Percentiles rank a stretch among this genome's conserved stretches.
Evolutionary conservation across 1,284 basidiomycete genomes (phyloP).

Genomic region (Vanrija sp.): DNA sequence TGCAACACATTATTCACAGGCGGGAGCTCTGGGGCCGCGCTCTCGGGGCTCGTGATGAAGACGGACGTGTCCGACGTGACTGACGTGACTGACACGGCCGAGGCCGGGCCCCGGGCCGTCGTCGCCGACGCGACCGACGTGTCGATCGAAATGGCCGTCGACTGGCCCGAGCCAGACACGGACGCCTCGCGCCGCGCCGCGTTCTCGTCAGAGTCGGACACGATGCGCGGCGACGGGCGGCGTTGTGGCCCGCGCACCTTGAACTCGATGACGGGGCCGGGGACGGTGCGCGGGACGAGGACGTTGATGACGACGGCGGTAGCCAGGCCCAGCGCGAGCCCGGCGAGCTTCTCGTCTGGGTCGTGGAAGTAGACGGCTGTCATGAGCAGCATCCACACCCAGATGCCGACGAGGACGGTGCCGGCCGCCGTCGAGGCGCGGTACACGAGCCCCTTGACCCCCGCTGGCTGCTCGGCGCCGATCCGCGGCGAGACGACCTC

Average conservation of each 20-base stretch:
- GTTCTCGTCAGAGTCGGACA: neutral
- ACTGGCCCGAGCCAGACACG: neutral
- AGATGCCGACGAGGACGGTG: constrained; percentile 58
- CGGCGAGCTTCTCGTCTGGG: constrained; percentile 78
- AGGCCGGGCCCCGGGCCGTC: too few species aligned
- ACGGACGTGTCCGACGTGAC: too few species aligned
- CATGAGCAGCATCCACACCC: constrained; percentile 70
- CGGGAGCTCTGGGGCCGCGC: too few species aligned
- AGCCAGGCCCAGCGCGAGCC: constrained; percentile 52
- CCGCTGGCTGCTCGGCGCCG: neutral
- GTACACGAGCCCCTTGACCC: constrained; percentile 10
- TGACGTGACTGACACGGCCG: too few species aligned
- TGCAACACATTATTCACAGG: too few species aligned
- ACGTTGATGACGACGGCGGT: constrained; percentile 20
- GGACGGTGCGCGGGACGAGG: constrained; percentile 13
- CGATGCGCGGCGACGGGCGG: neutral
- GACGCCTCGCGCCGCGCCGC: neutral
- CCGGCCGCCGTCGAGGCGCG: constrained; percentile 13
- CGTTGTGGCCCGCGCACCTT: constrained; percentile 14
- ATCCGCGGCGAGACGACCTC: neutral
- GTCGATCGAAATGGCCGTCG: too few species aligned
- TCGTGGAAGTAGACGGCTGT: constrained; percentile 90
- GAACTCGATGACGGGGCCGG: constrained; percentile 19
- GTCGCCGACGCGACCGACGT: too few species aligned
- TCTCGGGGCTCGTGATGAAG: too few species aligned